phyloP scores from a whole-genome alignment of 805 yeast species.

The Kodamaea laetipori region DNA sequence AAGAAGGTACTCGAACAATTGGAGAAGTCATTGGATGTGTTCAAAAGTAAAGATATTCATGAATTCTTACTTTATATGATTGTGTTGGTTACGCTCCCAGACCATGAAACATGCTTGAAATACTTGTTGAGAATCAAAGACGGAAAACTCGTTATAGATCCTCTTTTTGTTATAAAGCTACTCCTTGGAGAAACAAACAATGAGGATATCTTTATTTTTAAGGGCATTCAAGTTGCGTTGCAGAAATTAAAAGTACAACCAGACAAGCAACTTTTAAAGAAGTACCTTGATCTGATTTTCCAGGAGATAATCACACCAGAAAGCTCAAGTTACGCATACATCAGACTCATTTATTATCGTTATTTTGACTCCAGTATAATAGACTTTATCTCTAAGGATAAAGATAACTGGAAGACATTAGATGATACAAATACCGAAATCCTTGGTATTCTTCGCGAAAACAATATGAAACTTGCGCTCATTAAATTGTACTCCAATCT shows the following conservation, averaged over 20 bases:
- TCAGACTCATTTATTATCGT: slow-evolving; percentile 8
- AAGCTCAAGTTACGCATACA: background rate
- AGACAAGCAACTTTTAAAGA: slow-evolving; percentile 1
- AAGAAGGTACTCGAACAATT: background rate
- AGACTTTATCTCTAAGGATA: slow-evolving; percentile 14
- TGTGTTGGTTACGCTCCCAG: slow-evolving; percentile 6
- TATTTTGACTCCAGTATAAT: background rate
- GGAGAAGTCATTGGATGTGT: background rate
- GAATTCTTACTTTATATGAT: slow-evolving; percentile 14
- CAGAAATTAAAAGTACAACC: background rate
- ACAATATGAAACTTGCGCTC: background rate
- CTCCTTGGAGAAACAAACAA: slow-evolving; percentile 8
- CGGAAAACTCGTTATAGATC: slow-evolving; percentile 18
- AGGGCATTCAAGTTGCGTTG: slow-evolving; percentile 11
- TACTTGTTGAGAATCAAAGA: slow-evolving; percentile 15
- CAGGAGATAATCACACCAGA: background rate
- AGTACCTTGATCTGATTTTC: slow-evolving; percentile 14
- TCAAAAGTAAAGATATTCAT: slow-evolving; percentile 8
- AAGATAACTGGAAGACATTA: slow-evolving; percentile 13
- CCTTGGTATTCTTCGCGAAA: slow-evolving; percentile 6
- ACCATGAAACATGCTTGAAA: slow-evolving; percentile 7
- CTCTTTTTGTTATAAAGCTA: slow-evolving; percentile 16
- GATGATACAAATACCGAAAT: slow-evolving; percentile 9
- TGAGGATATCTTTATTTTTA: slow-evolving; percentile 8
- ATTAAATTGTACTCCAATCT: slow-evolving; percentile 5